Conservation (phyloP, 202 grass and related monocot genomes). For the Zoysia matrella region DNA sequence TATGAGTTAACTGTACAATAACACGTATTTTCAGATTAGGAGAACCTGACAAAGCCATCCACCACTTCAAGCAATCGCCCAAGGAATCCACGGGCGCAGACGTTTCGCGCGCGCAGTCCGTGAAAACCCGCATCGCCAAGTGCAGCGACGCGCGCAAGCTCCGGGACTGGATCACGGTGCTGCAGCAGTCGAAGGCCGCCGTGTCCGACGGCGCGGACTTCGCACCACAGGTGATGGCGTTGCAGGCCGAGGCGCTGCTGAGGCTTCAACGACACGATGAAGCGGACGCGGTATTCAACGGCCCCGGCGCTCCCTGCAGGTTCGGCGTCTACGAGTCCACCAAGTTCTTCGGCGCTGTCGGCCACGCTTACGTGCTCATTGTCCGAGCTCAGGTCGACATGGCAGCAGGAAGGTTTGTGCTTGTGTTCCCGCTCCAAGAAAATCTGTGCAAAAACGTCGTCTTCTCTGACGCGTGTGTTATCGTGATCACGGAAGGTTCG, state of each 20-base stretch:
- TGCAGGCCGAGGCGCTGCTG: constrained; percentile 88
- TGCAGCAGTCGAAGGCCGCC: constrained; percentile 77
- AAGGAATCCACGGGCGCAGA: constrained; percentile 62
- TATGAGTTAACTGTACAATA: neutral
- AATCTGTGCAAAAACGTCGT: no score
- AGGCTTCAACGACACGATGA: constrained; percentile 84
- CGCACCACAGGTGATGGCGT: constrained; percentile 72
- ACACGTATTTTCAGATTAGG: constrained; percentile 60
- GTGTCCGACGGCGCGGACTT: constrained; percentile 76
- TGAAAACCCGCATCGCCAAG: constrained; percentile 68
- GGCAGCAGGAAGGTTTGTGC: constrained; percentile 72
- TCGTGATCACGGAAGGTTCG: constrained; percentile 48
- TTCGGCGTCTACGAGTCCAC: constrained; percentile 71
- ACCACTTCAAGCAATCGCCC: constrained; percentile 72
- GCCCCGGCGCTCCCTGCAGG: constrained; percentile 46
- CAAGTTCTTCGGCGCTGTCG: constrained; percentile 69
- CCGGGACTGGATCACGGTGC: constrained; percentile 74
- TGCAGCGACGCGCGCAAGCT: constrained; percentile 72
- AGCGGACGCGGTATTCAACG: constrained; percentile 52
- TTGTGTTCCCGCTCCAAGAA: neutral
- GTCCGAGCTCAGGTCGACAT: constrained; percentile 79
- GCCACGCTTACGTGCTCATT: constrained; percentile 76
- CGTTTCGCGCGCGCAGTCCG: constrained; percentile 58
- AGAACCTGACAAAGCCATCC: constrained; percentile 79
- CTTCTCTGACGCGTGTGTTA: neutral